These are phyloP conservation scores for Linum tenue DNA, from an alignment of 345 rosid species.

Conservation along the genomic window DNA sequence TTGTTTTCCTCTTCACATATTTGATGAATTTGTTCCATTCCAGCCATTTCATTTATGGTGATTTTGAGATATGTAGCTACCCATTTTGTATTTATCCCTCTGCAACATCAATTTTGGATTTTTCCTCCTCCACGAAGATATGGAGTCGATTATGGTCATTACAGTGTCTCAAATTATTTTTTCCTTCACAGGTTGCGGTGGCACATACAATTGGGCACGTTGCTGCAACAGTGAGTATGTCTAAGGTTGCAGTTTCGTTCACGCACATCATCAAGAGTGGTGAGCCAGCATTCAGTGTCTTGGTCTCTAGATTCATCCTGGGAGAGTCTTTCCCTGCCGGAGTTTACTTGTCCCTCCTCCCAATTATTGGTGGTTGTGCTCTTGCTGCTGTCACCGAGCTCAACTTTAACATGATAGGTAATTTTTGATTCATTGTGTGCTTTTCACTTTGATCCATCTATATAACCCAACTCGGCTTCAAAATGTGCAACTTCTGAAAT, in stretches of 20 bases:
- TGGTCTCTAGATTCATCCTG: slow-evolving; percentile 42
- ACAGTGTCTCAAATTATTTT: not conserved
- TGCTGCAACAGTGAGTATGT: slow-evolving; percentile 96
- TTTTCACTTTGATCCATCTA: not conserved
- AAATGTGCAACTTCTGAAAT: too few relatives aligned
- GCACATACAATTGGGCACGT: slow-evolving; percentile 98
- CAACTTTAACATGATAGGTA: slow-evolving; percentile 88
- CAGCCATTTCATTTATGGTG: too few relatives aligned
- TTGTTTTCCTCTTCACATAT: slow-evolving; percentile 16
- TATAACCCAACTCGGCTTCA: not conserved
- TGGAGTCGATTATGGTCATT: too few relatives aligned
- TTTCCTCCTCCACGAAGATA: too few relatives aligned
- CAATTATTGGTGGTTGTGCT: slow-evolving; percentile 98
- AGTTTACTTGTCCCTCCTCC: slow-evolving; percentile 81
- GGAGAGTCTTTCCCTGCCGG: slow-evolving; percentile 80
- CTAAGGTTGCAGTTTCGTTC: slow-evolving; percentile 94
- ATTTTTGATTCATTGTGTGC: not conserved
- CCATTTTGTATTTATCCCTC: too few relatives aligned
- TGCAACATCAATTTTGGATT: too few relatives aligned
- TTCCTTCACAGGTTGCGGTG: slow-evolving; percentile 59
- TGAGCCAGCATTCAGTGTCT: slow-evolving; percentile 89
- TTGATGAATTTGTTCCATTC: too few relatives aligned
- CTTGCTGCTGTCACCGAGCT: slow-evolving; percentile 95
- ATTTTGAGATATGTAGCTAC: too few relatives aligned
- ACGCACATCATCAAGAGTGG: slow-evolving; percentile 95